Evolutionary conservation across 2,329 filamentous ascomycete genomes (phyloP), one percentile per base, ranked within the genome.

Genomic region (Waltergamsia citrina): DNA sequence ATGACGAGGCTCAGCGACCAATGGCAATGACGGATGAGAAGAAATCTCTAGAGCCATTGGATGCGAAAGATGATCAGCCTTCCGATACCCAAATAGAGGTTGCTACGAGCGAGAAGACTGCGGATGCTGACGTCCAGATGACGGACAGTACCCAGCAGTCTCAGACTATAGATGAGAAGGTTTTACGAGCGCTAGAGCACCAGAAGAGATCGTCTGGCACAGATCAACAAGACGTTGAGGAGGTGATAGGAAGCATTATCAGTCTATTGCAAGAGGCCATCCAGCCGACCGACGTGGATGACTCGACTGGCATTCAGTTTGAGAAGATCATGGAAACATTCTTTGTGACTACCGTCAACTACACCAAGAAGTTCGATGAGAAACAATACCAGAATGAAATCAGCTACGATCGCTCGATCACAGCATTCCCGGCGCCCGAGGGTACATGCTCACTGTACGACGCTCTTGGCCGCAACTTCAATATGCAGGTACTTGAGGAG

Each of bases 241-340:
- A 98, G 57, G 90, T 95, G 29, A 88, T 95, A 62, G 86, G 86
- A 38, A 92, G 90, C 48, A 84, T 94, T 18, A 75, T 95, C 38
- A 87, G 90, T 50, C 82, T 92, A 33, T 67, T 95, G n/a, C 84
- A 92, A 48, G 87, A 85, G 34, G 88, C 90, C 3, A 88, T 96
- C 49, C 78, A 72, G 37, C 74, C 85, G 6, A 71, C 70, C n/a
- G 72, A 70, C 4, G 75, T 85, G 39, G 54, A 62, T 37, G 60
- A 69, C 6, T 71, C 55, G 20, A 63, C 78, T 29, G 82, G 81
- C 4, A 81, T 93, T 42, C 90, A 95, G 54, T 61, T 78, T 15
- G 92, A 96, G 52, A 69, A 76, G 37, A 76, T 94, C 41, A 86
- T 86, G 56, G 66, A 84, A 52, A 71, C 71, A 0, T 77, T 81